Percentiles rank a stretch among this genome's conserved stretches.
Conservation (phyloP, 2,329 filamentous ascomycete genomes). For the Penicillium sp. region DNA sequence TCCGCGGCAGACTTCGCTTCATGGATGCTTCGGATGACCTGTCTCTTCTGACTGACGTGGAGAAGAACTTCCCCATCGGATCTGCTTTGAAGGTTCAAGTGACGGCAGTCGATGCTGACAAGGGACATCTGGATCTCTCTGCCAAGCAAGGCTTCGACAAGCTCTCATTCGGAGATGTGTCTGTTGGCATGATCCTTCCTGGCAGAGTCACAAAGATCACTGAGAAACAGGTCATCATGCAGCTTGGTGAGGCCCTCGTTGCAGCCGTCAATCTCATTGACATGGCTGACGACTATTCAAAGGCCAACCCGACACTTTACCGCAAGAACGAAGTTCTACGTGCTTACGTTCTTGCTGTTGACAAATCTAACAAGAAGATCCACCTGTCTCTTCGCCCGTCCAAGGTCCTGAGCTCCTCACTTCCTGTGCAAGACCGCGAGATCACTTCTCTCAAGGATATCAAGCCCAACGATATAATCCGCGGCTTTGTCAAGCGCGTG, state of each 20-base stretch:
- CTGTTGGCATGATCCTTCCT: conserved; percentile 78
- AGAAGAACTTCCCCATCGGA: conserved; percentile 84
- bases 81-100: conserved; percentile 83
- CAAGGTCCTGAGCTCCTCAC: conserved; percentile 82
- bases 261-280: conserved; percentile 83
- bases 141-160: conserved; percentile 67
- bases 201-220: conserved; percentile 84
- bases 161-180: conserved; percentile 72
- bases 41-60: conserved; percentile 74
- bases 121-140: conserved; percentile 81
- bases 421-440: conserved; percentile 80
- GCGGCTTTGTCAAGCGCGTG: conserved; percentile 91
- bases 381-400: conserved; percentile 83
- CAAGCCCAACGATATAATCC: conserved; percentile 75
- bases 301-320: conserved; percentile 74
- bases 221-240: conserved; percentile 81
- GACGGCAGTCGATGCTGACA: conserved; percentile 70
- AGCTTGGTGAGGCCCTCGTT: conserved; percentile 78
- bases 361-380: conserved; percentile 81
- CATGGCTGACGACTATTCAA: conserved; percentile 81
- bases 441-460: conserved; percentile 73
- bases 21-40: conserved; percentile 89
- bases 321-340: conserved; percentile 85
- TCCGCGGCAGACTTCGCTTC: conserved; percentile 80
- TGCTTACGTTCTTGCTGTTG: conserved; percentile 81